These are phyloP conservation scores for Botrytis medusae DNA, from an alignment of 2,329 filamentous ascomycete species.

Conservation along the genomic window DNA sequence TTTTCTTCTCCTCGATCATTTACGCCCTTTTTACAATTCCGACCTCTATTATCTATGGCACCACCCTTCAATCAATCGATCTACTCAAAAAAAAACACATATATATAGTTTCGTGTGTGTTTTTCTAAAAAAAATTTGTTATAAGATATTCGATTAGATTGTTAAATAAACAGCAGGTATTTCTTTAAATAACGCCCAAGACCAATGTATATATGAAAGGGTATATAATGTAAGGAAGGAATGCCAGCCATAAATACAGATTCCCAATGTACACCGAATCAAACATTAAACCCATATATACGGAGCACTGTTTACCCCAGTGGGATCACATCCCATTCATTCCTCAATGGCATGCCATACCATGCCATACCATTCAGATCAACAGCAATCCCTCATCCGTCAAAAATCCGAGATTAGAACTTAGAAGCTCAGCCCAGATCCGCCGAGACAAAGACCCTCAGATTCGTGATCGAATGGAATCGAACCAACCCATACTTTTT, in stretches of 20 bases:
- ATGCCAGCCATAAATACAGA: constrained; percentile 19
- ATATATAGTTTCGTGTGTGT: no score
- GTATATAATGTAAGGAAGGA: constrained; percentile 19
- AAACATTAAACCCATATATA: constrained; percentile 11
- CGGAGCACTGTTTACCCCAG: constrained; percentile 3
- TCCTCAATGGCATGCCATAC: neutral
- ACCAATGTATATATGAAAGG: constrained; percentile 3
- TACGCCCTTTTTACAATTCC: neutral
- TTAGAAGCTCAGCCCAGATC: neutral
- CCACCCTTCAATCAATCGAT: neutral
- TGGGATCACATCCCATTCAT: neutral
- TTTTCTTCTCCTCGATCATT: neutral
- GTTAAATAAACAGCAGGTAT: neutral
- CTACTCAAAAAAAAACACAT: neutral
- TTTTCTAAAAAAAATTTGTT: neutral
- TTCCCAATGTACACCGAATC: constrained; percentile 3
- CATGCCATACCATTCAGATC: neutral
- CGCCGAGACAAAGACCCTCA: neutral
- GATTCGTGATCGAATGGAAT: neutral
- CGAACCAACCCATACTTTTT: neutral
- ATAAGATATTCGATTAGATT: neutral
- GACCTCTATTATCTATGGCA: neutral
- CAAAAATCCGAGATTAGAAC: neutral
- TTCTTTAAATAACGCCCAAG: constrained; percentile 3
- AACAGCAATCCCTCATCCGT: neutral